Percentiles rank a stretch among this genome's conserved stretches.
Conservation (phyloP, 2,329 filamentous ascomycete species). For the Nemania abortiva region DNA sequence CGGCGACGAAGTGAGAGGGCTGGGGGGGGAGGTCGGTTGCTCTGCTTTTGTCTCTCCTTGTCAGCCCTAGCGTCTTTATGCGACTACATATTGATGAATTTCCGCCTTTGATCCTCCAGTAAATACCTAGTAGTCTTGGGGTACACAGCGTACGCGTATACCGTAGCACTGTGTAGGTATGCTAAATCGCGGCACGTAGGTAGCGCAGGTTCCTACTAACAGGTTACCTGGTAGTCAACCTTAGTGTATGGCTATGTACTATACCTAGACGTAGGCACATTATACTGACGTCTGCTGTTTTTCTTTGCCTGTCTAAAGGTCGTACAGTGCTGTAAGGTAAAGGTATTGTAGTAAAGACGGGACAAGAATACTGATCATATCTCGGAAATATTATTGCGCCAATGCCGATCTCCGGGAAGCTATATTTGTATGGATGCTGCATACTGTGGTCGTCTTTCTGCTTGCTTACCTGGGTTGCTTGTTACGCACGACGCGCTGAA, state of each 20-base stretch:
- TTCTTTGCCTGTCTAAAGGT: too few species aligned
- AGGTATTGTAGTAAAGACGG: neutral
- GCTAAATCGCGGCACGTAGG: neutral
- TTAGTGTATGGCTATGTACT: neutral
- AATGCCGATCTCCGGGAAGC: conserved; percentile 26
- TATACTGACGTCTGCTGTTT: too few species aligned
- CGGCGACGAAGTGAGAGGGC: conserved; percentile 19
- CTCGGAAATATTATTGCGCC: conserved; percentile 18
- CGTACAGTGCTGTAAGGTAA: too few species aligned
- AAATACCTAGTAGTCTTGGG: neutral
- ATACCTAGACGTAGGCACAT: neutral
- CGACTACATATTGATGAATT: conserved; percentile 5
- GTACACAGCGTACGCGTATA: neutral
- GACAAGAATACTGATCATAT: too few species aligned
- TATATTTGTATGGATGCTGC: neutral
- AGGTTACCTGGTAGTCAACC: neutral
- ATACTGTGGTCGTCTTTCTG: neutral
- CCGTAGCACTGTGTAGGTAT: neutral
- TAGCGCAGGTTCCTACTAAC: neutral
- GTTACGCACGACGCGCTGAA: neutral
- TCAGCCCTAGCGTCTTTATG: conserved; percentile 23
- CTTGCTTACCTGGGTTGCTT: neutral
- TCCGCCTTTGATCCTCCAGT: conserved; percentile 18
- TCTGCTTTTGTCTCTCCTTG: conserved; percentile 10
- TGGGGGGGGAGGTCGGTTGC: conserved; percentile 1